Evolutionary conservation across 495 filamentous ascomycete species (phyloP), one percentile per base, ranked within the genome.

Genomic region (Cudoniella acicularis): DNA sequence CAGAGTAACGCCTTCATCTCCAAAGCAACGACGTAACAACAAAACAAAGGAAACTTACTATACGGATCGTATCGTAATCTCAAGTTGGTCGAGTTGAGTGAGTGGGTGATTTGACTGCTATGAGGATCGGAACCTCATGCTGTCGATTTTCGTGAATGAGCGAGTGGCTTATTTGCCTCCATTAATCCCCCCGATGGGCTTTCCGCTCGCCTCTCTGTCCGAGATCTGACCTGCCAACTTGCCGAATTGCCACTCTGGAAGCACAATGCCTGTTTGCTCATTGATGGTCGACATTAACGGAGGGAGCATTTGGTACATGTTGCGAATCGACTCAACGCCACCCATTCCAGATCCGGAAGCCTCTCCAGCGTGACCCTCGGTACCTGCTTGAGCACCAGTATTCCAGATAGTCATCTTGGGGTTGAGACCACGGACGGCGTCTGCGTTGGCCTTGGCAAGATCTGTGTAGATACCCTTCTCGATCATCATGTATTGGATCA

Each of bases 391-490:
- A 36, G 69, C 68, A 20, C 87, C 88, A 27, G 90, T 92, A 70
- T 92, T 92, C 90, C 90, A 94, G 10, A 91, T 80, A 49, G 83
- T 90, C 72, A 94, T 94, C 84, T 92, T 94, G 54, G 90, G 90
- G 65, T 90, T 82, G 63, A 94, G 73, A 49, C 90, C 90, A 46
- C 84, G 75, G 70, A 94, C 81, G 21, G 89, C 90, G 41, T 75
- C 63, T 21, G 86, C 90, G 63, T 89, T 89, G 45, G 84, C 84
- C 61, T 84, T 82, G 54, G 86, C 86, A 46, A 89, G 78, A 61
- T 83, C 73, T 50, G 81, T 75, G 61, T 86, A 87, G 1, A 82
- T 82, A 62, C 80, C 80, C 67, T 85, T 83, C 73, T 88, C 80
- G 67, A 89, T 83, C 86, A 88, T 92, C 72, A 90, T 77, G 77